Conservation (phyloP, 1,139 yeast species). For the Hyphopichia burtonii region DNA sequence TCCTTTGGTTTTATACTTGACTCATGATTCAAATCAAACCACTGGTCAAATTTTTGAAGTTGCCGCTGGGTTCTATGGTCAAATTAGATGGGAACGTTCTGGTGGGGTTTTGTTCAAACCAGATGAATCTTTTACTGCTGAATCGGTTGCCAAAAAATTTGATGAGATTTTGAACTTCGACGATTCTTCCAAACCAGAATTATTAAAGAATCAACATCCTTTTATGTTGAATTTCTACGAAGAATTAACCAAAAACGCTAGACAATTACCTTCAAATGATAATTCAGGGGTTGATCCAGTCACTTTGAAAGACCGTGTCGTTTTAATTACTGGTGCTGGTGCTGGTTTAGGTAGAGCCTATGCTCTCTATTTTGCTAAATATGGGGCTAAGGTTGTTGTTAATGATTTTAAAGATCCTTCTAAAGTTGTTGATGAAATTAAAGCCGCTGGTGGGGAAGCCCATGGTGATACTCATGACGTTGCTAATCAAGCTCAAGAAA, state of each 20-base stretch:
- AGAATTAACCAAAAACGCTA: constrained; percentile 53
- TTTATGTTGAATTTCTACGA: constrained; percentile 57
- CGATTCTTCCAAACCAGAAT: constrained; percentile 50
- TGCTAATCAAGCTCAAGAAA: constrained; percentile 71
- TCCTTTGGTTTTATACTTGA: constrained; percentile 80
- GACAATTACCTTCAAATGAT: constrained; percentile 56
- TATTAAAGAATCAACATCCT: constrained; percentile 66
- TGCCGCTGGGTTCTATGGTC: constrained; percentile 92
- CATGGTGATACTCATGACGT: constrained; percentile 83
- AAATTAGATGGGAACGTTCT: constrained; percentile 93
- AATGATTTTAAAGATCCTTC: constrained; percentile 84
- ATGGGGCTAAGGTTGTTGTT: constrained; percentile 94
- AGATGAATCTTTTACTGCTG: constrained; percentile 76
- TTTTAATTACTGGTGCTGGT: constrained; percentile 93
- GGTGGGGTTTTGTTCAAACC: constrained; percentile 85
- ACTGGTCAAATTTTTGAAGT: constrained; percentile 84
- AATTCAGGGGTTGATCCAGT: constrained; percentile 47
- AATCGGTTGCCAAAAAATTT: constrained; percentile 73
- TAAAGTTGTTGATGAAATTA: constrained; percentile 75
- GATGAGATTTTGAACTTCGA: constrained; percentile 63
- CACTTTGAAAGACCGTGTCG: constrained; percentile 79
- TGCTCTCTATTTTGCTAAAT: constrained; percentile 79
- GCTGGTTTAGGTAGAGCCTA: constrained; percentile 93
- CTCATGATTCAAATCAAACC: constrained; percentile 60
- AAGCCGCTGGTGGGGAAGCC: constrained; percentile 75